Conservation (phyloP, 1,284 basidiomycete genomes). For the Malassezia nana region DNA sequence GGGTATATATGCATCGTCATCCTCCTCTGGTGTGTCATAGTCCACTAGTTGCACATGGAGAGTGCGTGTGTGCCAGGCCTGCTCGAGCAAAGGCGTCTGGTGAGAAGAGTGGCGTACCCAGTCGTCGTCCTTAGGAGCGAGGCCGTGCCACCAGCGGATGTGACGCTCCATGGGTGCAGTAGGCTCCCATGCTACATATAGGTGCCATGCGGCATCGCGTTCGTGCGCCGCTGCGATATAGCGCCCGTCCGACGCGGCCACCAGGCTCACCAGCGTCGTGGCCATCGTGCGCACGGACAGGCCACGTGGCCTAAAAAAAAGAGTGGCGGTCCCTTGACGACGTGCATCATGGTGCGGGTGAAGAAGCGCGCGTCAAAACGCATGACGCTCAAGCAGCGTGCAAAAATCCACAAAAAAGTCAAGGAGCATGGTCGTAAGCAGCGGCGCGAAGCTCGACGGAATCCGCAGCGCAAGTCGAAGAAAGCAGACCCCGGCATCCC, state of each 20-base stretch:
- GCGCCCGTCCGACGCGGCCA: not conserved
- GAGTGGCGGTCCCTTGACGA: not conserved
- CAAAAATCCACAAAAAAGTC: conserved; percentile 45
- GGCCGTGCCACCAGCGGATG: not conserved
- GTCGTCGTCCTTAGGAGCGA: no score
- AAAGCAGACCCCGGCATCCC: conserved; percentile 88
- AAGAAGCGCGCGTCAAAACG: conserved; percentile 42
- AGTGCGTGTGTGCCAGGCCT: not conserved
- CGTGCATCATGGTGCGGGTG: conserved; percentile 29
- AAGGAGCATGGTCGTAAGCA: conserved; percentile 43
- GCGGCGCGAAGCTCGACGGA: conserved; percentile 64
- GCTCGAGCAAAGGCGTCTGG: no score
- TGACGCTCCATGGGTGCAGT: not conserved
- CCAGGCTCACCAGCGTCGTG: not conserved
- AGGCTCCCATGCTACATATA: conserved; percentile 3
- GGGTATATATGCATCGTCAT: not conserved
- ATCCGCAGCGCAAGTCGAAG: conserved; percentile 64
- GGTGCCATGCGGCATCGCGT: not conserved
- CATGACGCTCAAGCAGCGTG: conserved; percentile 36
- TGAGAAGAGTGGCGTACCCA: no score
- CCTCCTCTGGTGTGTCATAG: conserved; percentile 5
- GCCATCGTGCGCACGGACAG: conserved; percentile 6
- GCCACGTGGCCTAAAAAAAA: conserved; percentile 8
- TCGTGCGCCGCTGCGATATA: not conserved
- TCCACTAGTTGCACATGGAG: conserved; percentile 1